phyloP scores from a whole-genome alignment of 331 rosid species.

The Quercus phellos region DNA sequence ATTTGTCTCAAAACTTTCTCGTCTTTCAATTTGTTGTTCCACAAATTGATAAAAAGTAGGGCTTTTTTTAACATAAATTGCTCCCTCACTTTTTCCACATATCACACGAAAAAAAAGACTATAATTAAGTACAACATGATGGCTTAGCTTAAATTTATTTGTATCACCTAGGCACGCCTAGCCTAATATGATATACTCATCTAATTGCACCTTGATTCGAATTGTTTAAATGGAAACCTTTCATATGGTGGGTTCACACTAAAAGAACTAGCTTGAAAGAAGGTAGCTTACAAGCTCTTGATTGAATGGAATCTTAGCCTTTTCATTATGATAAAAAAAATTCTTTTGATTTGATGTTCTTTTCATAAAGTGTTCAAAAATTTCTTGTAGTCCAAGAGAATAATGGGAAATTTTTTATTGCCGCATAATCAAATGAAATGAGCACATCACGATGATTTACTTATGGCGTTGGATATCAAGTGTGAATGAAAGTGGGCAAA shows the following conservation, averaged over 20 bases:
- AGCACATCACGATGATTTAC: not conserved
- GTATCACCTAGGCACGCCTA: not conserved
- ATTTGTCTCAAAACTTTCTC: constrained; percentile 3
- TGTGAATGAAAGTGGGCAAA: too few relatives aligned
- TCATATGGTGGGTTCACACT: too few relatives aligned
- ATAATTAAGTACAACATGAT: not conserved
- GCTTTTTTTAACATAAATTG: not conserved
- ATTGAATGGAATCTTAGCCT: not conserved
- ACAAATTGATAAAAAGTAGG: not conserved
- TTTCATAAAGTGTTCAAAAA: not conserved
- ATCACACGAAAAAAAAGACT: too few relatives aligned
- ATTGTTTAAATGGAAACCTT: too few relatives aligned
- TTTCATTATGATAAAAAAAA: not conserved
- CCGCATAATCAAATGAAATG: not conserved
- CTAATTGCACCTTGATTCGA: not conserved
- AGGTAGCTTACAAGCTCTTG: too few relatives aligned
- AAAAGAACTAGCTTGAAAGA: too few relatives aligned
- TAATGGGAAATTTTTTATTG: not conserved
- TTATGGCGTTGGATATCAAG: too few relatives aligned
- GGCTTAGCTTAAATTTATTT: not conserved
- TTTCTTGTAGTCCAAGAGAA: not conserved
- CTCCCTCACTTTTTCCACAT: not conserved
- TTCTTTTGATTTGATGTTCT: not conserved
- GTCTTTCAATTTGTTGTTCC: not conserved
- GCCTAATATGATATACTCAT: not conserved